A percentile compares a stretch with the other conserved stretches of the same genome.
Conservation (phyloP, 1,284 basidiomycete genomes). For the Ceratobasidium papillatum region DNA sequence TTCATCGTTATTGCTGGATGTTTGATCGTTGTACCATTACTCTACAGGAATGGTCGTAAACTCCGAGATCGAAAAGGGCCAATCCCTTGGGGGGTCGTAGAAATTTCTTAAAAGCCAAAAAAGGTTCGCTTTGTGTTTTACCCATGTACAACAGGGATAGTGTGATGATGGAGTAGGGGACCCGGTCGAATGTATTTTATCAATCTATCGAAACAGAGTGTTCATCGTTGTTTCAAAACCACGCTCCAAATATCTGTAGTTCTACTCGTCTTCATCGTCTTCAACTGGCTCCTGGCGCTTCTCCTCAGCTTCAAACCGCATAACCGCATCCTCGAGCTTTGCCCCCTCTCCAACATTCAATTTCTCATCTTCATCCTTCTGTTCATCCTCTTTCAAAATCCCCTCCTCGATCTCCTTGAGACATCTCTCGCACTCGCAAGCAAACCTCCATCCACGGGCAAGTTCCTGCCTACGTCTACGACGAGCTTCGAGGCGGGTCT, state of each 20-base stretch:
- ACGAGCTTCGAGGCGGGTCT: constrained; percentile 63
- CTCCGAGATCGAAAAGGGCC: constrained; percentile 40
- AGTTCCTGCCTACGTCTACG: constrained; percentile 73
- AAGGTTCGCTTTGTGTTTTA: background rate
- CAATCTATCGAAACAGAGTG: background rate
- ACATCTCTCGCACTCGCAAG: constrained; percentile 73
- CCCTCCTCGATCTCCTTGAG: constrained; percentile 57
- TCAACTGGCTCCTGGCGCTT: background rate
- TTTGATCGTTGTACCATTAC: constrained; percentile 38
- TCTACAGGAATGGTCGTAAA: constrained; percentile 40
- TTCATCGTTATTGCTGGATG: constrained; percentile 42
- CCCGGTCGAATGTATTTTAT: constrained; percentile 24
- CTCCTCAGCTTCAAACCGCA: constrained; percentile 52
- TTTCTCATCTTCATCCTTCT: constrained; percentile 49
- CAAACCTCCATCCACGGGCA: constrained; percentile 80
- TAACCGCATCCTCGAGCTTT: constrained; percentile 62
- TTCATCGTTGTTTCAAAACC: background rate
- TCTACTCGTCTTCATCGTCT: background rate
- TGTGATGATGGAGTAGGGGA: constrained; percentile 1
- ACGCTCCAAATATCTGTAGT: background rate
- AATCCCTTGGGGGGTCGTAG: constrained; percentile 31
- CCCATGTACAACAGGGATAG: background rate
- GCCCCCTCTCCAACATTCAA: constrained; percentile 62
- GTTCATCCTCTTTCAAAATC: constrained; percentile 24
- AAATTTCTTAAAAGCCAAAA: constrained; percentile 1